These are phyloP conservation scores for Annona cherimola DNA, from an alignment of 164 flowering plant species.

Conservation along the genomic window DNA sequence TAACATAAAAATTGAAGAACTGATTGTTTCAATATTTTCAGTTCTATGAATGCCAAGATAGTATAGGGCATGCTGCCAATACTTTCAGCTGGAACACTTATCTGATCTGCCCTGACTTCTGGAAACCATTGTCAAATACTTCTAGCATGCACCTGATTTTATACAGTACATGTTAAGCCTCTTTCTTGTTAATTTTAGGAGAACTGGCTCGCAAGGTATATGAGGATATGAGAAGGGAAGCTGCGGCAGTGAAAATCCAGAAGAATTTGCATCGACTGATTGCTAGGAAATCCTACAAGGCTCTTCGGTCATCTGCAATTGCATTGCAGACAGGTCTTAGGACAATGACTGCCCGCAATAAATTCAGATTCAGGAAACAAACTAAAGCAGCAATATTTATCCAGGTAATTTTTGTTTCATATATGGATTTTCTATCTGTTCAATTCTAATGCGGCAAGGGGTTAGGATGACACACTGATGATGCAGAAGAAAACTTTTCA, in stretches of 20 bases:
- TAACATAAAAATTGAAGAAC: too few relatives aligned
- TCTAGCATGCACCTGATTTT: neutral
- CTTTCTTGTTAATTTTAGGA: conserved; percentile 33
- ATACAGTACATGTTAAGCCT: neutral
- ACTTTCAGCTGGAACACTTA: neutral
- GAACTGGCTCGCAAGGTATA: conserved; percentile 60
- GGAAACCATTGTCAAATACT: conserved; percentile 6
- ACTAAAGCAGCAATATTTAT: conserved; percentile 77
- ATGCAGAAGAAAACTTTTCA: neutral
- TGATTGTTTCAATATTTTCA: too few relatives aligned
- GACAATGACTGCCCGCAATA: conserved; percentile 87
- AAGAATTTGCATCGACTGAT: conserved; percentile 59
- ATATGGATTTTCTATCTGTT: too few relatives aligned
- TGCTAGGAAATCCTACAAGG: conserved; percentile 49
- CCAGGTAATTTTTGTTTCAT: conserved; percentile 45
- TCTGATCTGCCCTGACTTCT: neutral
- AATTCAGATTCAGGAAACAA: conserved; percentile 81
- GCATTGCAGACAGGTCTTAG: conserved; percentile 83
- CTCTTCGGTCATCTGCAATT: conserved; percentile 50
- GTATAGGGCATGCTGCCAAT: neutral
- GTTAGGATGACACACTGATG: neutral
- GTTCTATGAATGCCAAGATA: too few relatives aligned
- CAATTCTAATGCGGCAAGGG: conserved; percentile 1
- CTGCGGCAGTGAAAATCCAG: conserved; percentile 80
- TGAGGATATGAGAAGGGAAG: conserved; percentile 69